A percentile compares a stretch with the other conserved stretches of the same genome.
Conservation (phyloP, 2,329 filamentous ascomycete species). For the Piedraia hortae region DNA sequence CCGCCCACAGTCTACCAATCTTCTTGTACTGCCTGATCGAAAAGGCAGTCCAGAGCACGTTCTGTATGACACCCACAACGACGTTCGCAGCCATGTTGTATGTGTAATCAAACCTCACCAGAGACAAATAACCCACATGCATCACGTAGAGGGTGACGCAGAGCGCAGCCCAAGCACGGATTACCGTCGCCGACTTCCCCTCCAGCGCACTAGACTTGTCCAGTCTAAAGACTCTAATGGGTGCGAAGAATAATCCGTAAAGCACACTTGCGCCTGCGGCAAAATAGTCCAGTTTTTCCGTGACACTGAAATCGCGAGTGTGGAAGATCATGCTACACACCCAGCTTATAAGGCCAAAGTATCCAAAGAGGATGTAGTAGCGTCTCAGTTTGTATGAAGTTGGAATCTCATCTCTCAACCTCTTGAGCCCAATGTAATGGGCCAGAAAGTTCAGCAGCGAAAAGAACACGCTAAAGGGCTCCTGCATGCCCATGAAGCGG, state of each 20-base stretch:
- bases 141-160: constrained; percentile 43
- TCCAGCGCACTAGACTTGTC: constrained; percentile 24
- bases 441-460: constrained; percentile 74
- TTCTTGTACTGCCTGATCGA: constrained; percentile 46
- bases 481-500: constrained; percentile 75
- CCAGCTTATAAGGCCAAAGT: constrained; percentile 64
- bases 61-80: constrained; percentile 49
- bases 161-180: constrained; percentile 47
- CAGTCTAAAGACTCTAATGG: constrained; percentile 57
- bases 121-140: constrained; percentile 62
- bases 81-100: constrained; percentile 98
- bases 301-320: constrained; percentile 56
- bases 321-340: constrained; percentile 78
- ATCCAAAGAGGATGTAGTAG: constrained; percentile 59
- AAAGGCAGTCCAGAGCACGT: constrained; percentile 66
- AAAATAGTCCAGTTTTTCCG: constrained; percentile 92
- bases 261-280: constrained; percentile 70
- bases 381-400: constrained; percentile 43
- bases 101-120: constrained; percentile 76
- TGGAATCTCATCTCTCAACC: constrained; percentile 43
- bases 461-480: constrained; percentile 82
- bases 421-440: constrained; percentile 48
- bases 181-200: constrained; percentile 16
- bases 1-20: constrained; percentile 48
- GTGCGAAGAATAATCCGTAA: constrained; percentile 70